Evolutionary conservation across 2,329 filamentous ascomycete species (phyloP), one percentile per base, ranked within the genome.

Genomic region (Colletotrichum sp.): DNA sequence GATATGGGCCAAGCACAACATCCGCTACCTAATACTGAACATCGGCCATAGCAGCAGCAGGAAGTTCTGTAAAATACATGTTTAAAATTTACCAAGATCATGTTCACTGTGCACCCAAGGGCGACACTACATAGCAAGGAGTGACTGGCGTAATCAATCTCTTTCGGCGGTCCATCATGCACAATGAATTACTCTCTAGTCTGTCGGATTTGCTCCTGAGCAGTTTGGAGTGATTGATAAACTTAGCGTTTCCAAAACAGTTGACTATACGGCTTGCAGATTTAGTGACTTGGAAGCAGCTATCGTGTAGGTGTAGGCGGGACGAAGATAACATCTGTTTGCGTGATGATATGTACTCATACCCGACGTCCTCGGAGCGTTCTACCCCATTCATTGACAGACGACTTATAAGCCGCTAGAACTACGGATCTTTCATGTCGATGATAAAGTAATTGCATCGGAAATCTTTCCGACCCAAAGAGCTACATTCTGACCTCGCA

Each of bases 231-330:
- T 43, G 39, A 43, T n/a, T n/a, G 39, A 6, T 2, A n/a, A n/a
- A n/a, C 3, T 3, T 43, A 6, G 4, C 18, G 1, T 43, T n/a
- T 6, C 5, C 0, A 10, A 12, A n/a, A 12, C 9, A 5, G 16
- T 5, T n/a, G 9, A 10, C 4, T 9, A 43, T n/a, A 10, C 9
- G 5, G 39, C 4, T 3, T 43, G 4, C 9, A 43, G 18, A 43
- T n/a, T 3, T 18, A 6, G 18, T n/a, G 0, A n/a, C 10, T 12
- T 3, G 39, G 39, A 48, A n/a, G 18, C 18, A n/a, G n/a, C 6
- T 48, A 12, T n/a, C 18, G 9, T 12, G 39, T n/a, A 48, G 39
- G 5, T 48, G 6, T 6, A 43, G 18, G 18, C 9, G 39, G 18
- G 39, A n/a, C 18, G 1, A 48, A 4, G 18, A n/a, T 12, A 2